Evolutionary conservation across 306 rosid species (phyloP).

Genomic region (Crataegus laevigata): DNA sequence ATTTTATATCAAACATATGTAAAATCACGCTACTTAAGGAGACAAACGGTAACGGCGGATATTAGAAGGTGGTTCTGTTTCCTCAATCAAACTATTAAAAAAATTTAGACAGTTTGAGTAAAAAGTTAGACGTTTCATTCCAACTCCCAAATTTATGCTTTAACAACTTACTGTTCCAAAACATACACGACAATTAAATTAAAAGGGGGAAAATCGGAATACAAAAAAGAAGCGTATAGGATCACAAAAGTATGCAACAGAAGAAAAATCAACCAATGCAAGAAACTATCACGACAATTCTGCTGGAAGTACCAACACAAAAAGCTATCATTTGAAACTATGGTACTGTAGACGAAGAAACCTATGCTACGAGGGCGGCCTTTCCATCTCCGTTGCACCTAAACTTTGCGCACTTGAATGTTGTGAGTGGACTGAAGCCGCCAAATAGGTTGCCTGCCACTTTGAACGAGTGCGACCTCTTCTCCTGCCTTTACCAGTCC

Average conservation of each 20-base stretch:
- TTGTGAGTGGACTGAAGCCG: conserved; percentile 96
- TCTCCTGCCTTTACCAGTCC: conserved; percentile 97
- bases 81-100: background rate
- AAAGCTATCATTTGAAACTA: background rate
- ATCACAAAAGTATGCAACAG: background rate
- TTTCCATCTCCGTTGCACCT: background rate
- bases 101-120: background rate
- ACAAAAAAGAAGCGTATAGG: background rate
- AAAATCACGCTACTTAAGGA: no score
- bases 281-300: conserved; percentile 1
- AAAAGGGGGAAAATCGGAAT: background rate
- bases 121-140: background rate
- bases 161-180: background rate
- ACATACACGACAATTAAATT: background rate
- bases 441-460: conserved; percentile 99
- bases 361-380: background rate
- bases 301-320: background rate
- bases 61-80: background rate
- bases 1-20: no score
- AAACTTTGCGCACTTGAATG: conserved; percentile 81
- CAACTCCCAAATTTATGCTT: background rate
- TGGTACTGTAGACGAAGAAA: background rate
- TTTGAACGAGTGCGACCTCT: conserved; percentile 92
- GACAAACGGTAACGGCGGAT: background rate
- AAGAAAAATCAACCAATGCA: background rate